phyloP scores from a whole-genome alignment of 2,329 filamentous ascomycete species.

The Hypoxylon sp. region DNA sequence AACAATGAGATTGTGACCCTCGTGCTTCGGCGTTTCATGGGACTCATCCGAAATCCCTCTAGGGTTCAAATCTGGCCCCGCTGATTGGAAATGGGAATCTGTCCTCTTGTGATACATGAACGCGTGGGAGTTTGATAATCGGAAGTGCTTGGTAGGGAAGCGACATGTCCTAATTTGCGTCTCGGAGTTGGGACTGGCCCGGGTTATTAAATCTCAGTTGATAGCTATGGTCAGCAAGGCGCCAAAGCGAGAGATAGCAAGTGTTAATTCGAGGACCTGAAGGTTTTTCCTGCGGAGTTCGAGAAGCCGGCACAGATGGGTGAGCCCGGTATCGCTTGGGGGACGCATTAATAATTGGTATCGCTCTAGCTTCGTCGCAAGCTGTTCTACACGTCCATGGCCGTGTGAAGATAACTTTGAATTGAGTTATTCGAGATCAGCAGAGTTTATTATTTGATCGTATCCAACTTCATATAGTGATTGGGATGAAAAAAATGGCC shows the following conservation, averaged over 20 bases:
- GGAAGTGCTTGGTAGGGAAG: slow-evolving; percentile 10
- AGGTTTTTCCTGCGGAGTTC: slow-evolving; percentile 14
- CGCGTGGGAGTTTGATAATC: slow-evolving; percentile 18
- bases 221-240: slow-evolving; percentile 5
- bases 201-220: background rate
- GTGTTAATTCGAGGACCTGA: slow-evolving; percentile 20
- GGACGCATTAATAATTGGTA: slow-evolving; percentile 24
- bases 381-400: slow-evolving; percentile 14
- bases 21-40: slow-evolving; percentile 13
- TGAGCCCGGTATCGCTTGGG: slow-evolving; percentile 27
- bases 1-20: slow-evolving; percentile 8
- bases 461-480: background rate
- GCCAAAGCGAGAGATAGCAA: slow-evolving; percentile 9
- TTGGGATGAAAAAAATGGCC: background rate
- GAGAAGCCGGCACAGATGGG: slow-evolving; percentile 17
- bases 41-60: slow-evolving; percentile 21
- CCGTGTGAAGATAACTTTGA: slow-evolving; percentile 6
- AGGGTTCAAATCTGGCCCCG: slow-evolving; percentile 22
- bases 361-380: slow-evolving; percentile 14
- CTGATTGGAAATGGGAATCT: slow-evolving; percentile 24
- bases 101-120: slow-evolving; percentile 37
- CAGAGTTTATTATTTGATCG: slow-evolving; percentile 1
- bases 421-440: background rate
- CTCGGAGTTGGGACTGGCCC: slow-evolving; percentile 6
- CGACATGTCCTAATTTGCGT: slow-evolving; percentile 25